Percentiles rank a stretch among this genome's conserved stretches.
These are phyloP conservation scores for Cetraspora pellucida DNA, from an alignment of 192 early-diverging fungal species.

Conservation along the genomic window DNA sequence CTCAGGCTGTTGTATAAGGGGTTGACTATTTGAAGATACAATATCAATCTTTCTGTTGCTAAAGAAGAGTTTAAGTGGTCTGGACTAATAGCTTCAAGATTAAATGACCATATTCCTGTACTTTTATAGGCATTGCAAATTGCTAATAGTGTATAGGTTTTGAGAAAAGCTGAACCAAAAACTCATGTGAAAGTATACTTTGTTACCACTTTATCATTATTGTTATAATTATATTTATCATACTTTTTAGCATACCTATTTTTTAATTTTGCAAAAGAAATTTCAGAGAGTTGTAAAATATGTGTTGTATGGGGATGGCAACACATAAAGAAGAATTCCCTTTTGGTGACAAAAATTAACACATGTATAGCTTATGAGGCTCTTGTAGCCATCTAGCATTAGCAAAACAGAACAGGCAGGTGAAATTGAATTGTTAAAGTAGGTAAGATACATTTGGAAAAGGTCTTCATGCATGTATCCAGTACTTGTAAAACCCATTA, in stretches of 20 bases:
- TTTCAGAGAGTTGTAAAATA: background rate
- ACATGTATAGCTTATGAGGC: background rate
- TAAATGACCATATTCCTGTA: background rate
- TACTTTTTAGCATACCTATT: background rate
- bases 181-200: background rate
- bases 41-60: background rate
- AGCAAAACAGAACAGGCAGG: background rate
- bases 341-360: background rate
- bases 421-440: background rate
- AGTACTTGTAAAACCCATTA: background rate
- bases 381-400: background rate
- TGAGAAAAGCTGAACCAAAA: background rate
- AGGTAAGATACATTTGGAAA: background rate
- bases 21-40: background rate
- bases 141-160: background rate
- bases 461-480: background rate
- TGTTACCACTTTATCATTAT: background rate
- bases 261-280: constrained; percentile 9
- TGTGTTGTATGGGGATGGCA: background rate
- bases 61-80: background rate
- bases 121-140: constrained; percentile 5
- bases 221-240: background rate
- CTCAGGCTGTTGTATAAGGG: background rate
- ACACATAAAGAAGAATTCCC: background rate
- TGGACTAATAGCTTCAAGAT: background rate